Evolutionary conservation across 176 grass and related monocot species (phyloP), one percentile per base, ranked within the genome.

Genomic region (Secale cereale): DNA sequence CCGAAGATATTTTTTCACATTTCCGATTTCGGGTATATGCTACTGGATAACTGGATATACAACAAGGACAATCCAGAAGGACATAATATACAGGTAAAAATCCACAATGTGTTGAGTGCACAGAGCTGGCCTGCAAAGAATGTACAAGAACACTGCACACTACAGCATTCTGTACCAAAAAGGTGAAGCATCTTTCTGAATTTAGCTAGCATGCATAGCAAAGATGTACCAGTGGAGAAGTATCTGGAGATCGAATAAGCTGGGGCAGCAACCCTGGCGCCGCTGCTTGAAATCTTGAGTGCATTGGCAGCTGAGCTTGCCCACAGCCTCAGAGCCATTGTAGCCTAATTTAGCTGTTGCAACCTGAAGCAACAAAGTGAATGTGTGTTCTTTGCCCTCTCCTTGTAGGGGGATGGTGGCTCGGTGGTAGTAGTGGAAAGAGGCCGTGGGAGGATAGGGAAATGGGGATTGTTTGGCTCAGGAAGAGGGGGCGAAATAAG

Each of bases 261-360:
- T 25, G 91, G 84, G 65, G 30, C 82, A 61, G 63, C 74, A 12
- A 70, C 70, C 27, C 43, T 85, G 75, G 77, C 65, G 48, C 76
- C 88, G 28, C 17, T 75, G 83, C 56, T 81, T 35, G 90, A 92
- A 74, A 92, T 81, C 83, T 76, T 95, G 74, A 95, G 93, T 5
- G 90, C 90, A 79, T 88, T 90, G 86, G 93, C 93, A 69, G 93
- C 81, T 20, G 90, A 95, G 46, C 87, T 87, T 27, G 87, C 85
- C 92, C 92, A 94, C 33, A 94, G 37, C 66, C 79, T 90, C 10
- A 92, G 59, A 81, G 91, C 87, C 91, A 92, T 92, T 59, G 45
- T 32, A 76, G 73, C 73, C 46, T 29, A 17, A 75, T 75, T 22
- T 54, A 54, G 73, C 27, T 46, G 73, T 50, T 57, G 31, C 52